phyloP scores from a whole-genome alignment of 176 grass and related monocot species.

The Alloteropsis semialata region DNA sequence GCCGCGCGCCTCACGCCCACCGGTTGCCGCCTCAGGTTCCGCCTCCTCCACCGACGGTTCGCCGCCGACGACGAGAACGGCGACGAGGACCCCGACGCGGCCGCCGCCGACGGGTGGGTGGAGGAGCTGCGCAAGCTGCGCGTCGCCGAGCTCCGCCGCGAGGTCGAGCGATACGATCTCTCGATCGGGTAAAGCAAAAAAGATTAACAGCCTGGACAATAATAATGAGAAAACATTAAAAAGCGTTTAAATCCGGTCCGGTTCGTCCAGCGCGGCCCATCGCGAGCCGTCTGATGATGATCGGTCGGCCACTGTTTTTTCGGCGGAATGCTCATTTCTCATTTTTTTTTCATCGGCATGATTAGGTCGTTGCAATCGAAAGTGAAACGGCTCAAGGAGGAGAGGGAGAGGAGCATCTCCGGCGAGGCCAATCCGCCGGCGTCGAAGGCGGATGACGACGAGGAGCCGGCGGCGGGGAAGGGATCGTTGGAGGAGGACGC shows the following conservation, averaged over 20 bases:
- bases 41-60: slow-evolving; percentile 67
- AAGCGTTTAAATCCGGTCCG: background rate
- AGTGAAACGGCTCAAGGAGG: slow-evolving; percentile 70
- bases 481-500: slow-evolving; percentile 9
- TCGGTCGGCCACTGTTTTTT: slow-evolving; percentile 27
- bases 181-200: slow-evolving; percentile 70
- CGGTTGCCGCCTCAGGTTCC: slow-evolving; percentile 50
- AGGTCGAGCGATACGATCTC: slow-evolving; percentile 80
- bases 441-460: slow-evolving; percentile 44
- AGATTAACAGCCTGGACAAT: slow-evolving; percentile 4
- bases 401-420: slow-evolving; percentile 49
- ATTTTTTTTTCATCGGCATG: slow-evolving; percentile 17
- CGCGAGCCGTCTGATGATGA: slow-evolving; percentile 32
- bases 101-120: slow-evolving; percentile 40
- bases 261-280: slow-evolving; percentile 7
- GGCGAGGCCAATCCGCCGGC: slow-evolving; percentile 16
- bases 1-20: slow-evolving; percentile 35
- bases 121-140: slow-evolving; percentile 79
- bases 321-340: background rate
- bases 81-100: slow-evolving; percentile 19
- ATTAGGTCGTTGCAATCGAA: slow-evolving; percentile 84
- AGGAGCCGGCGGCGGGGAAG: slow-evolving; percentile 13
- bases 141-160: slow-evolving; percentile 79
- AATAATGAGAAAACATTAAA: slow-evolving; percentile 5
- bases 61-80: background rate